Evolutionary conservation across 1,284 basidiomycete species (phyloP).

Genomic region (Ceratobasidium sp.): DNA sequence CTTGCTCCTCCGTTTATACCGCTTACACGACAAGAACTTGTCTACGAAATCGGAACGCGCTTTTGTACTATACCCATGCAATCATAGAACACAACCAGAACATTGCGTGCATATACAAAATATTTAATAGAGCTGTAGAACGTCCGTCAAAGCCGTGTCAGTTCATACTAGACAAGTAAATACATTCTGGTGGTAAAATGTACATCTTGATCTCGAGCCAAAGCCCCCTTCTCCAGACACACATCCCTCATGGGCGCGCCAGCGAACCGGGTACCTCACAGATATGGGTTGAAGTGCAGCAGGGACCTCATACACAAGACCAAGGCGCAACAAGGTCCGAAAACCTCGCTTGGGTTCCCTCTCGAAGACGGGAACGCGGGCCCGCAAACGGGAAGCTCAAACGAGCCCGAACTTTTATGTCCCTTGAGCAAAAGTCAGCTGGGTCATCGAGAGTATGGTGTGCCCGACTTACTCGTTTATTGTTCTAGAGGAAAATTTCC

Average conservation of each 20-base stretch:
- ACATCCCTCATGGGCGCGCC: conserved; percentile 31
- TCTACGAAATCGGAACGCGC: too few species aligned
- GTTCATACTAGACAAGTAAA: neutral
- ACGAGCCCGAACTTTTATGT: conserved; percentile 83
- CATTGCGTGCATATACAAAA: too few species aligned
- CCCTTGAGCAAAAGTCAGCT: conserved; percentile 56
- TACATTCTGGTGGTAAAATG: neutral
- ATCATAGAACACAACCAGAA: too few species aligned
- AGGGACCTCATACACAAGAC: conserved; percentile 23
- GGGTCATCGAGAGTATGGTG: neutral
- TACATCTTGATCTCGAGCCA: conserved; percentile 15
- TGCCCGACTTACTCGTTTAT: conserved; percentile 36
- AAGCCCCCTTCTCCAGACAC: conserved; percentile 12
- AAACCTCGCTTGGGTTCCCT: conserved; percentile 29
- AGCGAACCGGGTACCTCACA: conserved; percentile 27
- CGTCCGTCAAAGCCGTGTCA: too few species aligned
- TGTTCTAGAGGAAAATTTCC: conserved; percentile 38
- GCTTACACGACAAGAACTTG: too few species aligned
- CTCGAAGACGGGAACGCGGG: conserved; percentile 37
- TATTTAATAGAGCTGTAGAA: too few species aligned
- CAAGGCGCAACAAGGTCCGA: conserved; percentile 28
- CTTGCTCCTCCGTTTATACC: too few species aligned
- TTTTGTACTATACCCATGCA: too few species aligned
- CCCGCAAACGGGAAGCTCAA: conserved; percentile 37
- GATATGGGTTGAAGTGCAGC: conserved; percentile 9